Evolutionary conservation across 2,329 filamentous ascomycete species (phyloP).

Genomic region (Sclerotinia subarctica): DNA sequence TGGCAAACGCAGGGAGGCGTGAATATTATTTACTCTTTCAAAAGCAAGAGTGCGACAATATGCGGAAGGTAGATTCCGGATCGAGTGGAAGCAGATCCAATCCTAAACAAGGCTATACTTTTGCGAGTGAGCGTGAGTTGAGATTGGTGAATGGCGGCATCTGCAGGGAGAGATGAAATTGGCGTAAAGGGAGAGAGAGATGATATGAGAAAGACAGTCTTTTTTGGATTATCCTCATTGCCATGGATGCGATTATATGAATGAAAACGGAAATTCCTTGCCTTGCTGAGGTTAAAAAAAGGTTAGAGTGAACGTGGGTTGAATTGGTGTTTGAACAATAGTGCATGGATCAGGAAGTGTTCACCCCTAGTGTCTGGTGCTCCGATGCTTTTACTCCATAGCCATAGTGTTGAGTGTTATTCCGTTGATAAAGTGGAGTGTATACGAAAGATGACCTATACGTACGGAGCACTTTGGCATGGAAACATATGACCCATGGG

Average conservation of each 20-base stretch:
- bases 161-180: constrained; percentile 6
- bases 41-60: constrained; percentile 9
- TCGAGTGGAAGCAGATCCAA: neutral
- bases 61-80: neutral
- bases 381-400: too few relatives aligned
- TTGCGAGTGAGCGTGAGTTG: neutral
- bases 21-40: constrained; percentile 12
- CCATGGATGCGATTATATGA: neutral
- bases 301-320: neutral
- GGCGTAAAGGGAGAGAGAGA: neutral
- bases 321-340: neutral
- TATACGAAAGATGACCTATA: too few relatives aligned
- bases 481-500: too few relatives aligned
- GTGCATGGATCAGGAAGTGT: constrained; percentile 8
- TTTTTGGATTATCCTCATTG: constrained; percentile 3
- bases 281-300: neutral
- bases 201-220: neutral
- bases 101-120: constrained; percentile 13
- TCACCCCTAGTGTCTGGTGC: neutral
- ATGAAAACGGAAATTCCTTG: neutral
- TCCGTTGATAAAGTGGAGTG: too few relatives aligned
- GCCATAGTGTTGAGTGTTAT: too few relatives aligned
- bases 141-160: constrained; percentile 3
- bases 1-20: constrained; percentile 14
- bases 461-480: too few relatives aligned